These are phyloP conservation scores for Colletotrichum sp. DNA, from an alignment of 2,329 filamentous ascomycete genomes.

Conservation along the genomic window DNA sequence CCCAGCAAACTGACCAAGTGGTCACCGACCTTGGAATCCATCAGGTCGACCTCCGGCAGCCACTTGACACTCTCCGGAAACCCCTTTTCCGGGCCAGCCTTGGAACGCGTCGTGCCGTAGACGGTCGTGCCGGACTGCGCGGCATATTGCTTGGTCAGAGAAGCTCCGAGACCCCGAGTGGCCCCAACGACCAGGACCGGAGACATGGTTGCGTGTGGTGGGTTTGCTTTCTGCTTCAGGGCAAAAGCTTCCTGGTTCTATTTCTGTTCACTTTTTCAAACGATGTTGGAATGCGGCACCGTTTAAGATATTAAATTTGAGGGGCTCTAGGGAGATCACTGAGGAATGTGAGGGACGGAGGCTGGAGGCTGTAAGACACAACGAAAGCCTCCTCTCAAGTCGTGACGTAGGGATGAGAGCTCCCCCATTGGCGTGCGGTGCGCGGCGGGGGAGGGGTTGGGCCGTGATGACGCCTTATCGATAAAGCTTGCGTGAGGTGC, in stretches of 20 bases:
- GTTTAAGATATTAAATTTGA: neutral
- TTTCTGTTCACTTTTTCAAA: conserved; percentile 3
- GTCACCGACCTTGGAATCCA: conserved; percentile 49
- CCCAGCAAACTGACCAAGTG: conserved; percentile 50
- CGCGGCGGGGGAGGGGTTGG: neutral
- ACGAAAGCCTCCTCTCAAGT: neutral
- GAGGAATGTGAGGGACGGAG: conserved; percentile 1
- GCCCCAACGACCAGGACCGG: conserved; percentile 69
- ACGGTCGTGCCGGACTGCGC: conserved; percentile 51
- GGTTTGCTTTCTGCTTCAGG: neutral
- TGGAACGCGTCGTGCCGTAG: conserved; percentile 63
- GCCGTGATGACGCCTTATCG: conserved; percentile 12
- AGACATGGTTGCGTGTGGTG: conserved; percentile 37
- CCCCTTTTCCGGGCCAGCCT: conserved; percentile 41
- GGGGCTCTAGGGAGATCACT: neutral
- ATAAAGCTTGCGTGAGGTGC: conserved; percentile 13
- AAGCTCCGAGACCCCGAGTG: conserved; percentile 70
- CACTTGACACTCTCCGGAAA: conserved; percentile 54
- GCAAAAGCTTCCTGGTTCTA: neutral
- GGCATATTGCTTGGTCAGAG: conserved; percentile 64
- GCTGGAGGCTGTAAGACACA: neutral
- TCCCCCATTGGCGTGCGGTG: neutral
- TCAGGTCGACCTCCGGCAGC: conserved; percentile 64
- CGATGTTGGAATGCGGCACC: conserved; percentile 10
- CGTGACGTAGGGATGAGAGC: neutral